phyloP scores from a whole-genome alignment of 495 filamentous ascomycete genomes.

The Barbatosphaeria neglecta region DNA sequence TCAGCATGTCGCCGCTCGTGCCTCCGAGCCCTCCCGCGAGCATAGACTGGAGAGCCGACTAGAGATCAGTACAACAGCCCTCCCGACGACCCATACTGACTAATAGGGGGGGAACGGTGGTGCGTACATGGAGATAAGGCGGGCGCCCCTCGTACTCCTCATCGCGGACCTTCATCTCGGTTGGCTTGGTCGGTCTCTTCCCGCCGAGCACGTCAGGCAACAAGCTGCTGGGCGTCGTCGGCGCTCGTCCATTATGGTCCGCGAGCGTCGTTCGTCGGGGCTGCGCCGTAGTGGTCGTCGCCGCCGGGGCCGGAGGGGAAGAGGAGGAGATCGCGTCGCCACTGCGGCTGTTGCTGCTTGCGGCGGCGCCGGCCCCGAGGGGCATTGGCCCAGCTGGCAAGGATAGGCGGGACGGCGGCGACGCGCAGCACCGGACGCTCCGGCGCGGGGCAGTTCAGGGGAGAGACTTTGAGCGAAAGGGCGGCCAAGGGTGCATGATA shows the following conservation, averaged over 20 bases:
- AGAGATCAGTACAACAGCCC: neutral
- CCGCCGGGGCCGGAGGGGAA: neutral
- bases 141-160: constrained; percentile 43
- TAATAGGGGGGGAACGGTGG: neutral
- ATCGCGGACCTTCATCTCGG: constrained; percentile 21
- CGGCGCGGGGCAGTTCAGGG: neutral
- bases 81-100: neutral
- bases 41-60: constrained; percentile 56
- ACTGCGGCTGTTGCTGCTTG: too few species aligned
- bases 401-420: neutral
- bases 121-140: constrained; percentile 55
- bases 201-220: neutral
- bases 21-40: constrained; percentile 85
- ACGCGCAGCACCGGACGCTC: neutral
- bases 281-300: neutral
- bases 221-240: neutral
- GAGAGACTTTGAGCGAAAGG: neutral
- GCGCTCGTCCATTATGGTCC: neutral
- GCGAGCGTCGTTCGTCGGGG: neutral
- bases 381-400: neutral
- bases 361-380: neutral
- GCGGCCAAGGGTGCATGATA: neutral
- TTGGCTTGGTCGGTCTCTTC: constrained; percentile 2
- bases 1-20: constrained; percentile 88
- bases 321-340: neutral